A percentile compares a stretch with the other conserved stretches of the same genome.
These are phyloP conservation scores for Petunia hybrid DNA, from an alignment of 305 asterid genomes.

Conservation along the genomic window DNA sequence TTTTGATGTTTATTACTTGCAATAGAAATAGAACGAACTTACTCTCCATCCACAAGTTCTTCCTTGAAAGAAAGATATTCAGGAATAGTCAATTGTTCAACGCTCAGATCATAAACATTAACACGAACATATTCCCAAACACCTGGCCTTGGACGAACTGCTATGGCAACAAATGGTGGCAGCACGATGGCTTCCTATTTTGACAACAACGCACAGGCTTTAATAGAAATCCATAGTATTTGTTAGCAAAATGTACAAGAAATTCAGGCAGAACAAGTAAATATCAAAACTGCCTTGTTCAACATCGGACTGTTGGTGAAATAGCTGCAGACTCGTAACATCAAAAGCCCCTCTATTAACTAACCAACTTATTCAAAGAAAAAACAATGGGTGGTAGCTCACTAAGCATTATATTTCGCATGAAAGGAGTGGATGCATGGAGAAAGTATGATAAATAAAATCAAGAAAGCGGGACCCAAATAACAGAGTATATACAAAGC, in stretches of 20 bases:
- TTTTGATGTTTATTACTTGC: not conserved
- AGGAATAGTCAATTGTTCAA: constrained; percentile 84
- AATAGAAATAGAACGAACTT: constrained; percentile 44
- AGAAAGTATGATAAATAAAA: not conserved
- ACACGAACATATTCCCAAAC: constrained; percentile 98
- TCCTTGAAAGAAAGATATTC: constrained; percentile 91
- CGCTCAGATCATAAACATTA: constrained; percentile 82
- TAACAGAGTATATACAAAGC: not conserved
- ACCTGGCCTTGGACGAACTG: constrained; percentile 98
- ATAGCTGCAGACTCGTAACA: not conserved
- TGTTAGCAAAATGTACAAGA: constrained; percentile 7
- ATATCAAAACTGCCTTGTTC: not conserved
- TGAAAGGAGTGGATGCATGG: constrained; percentile 9
- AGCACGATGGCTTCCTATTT: constrained; percentile 88
- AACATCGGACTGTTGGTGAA: not conserved
- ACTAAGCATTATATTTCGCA: not conserved
- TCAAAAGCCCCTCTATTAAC: not conserved
- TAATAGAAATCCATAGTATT: constrained; percentile 12
- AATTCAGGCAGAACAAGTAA: not conserved
- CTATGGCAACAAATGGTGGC: constrained; percentile 97
- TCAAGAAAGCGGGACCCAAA: not conserved
- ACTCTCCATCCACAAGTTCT: constrained; percentile 91
- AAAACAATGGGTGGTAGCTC: not conserved
- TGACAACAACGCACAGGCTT: constrained; percentile 24
- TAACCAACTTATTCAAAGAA: constrained; percentile 14